phyloP scores from a whole-genome alignment of 495 filamentous ascomycete genomes.

The Aspergillus asperescens region DNA sequence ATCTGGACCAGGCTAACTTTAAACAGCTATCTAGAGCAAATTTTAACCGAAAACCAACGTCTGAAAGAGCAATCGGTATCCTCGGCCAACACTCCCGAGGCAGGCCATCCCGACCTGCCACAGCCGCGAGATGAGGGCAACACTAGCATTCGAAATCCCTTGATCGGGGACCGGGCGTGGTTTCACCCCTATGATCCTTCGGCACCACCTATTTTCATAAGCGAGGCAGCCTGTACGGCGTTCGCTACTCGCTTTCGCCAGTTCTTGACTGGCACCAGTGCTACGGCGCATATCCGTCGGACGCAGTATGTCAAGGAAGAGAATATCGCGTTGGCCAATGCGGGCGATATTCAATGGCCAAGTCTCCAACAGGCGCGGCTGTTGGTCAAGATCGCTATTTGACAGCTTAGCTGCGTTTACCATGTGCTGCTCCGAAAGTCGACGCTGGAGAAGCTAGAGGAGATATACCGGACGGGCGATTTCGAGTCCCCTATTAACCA shows the following conservation, averaged over 20 bases:
- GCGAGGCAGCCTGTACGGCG: conserved; percentile 44
- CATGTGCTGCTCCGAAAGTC: conserved; percentile 41
- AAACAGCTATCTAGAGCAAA: conserved; percentile 33
- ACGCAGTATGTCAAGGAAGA: conserved; percentile 40
- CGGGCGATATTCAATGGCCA: conserved; percentile 34
- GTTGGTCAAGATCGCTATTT: conserved; percentile 38
- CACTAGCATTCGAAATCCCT: conserved; percentile 34
- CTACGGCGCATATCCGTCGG: conserved; percentile 36
- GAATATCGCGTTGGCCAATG: conserved; percentile 30
- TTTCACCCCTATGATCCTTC: conserved; percentile 42
- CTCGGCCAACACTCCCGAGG: conserved; percentile 31
- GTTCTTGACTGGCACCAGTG: conserved; percentile 37
- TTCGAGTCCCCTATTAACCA: conserved; percentile 34
- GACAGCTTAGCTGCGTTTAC: conserved; percentile 37
- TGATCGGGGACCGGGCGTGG: conserved; percentile 42
- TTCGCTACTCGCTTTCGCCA: conserved; percentile 44
- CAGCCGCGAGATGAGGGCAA: conserved; percentile 23
- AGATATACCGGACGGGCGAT: conserved; percentile 35
- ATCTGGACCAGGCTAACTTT: not conserved
- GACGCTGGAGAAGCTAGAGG: conserved; percentile 40
- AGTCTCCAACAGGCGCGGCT: conserved; percentile 38
- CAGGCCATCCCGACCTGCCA: conserved; percentile 10
- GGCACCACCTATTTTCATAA: conserved; percentile 42
- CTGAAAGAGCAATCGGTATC: conserved; percentile 34
- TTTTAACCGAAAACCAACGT: conserved; percentile 36